A percentile compares a stretch with the other conserved stretches of the same genome.
Conservation (phyloP, 208 protist genomes). For the Leishmania lainsoni region DNA sequence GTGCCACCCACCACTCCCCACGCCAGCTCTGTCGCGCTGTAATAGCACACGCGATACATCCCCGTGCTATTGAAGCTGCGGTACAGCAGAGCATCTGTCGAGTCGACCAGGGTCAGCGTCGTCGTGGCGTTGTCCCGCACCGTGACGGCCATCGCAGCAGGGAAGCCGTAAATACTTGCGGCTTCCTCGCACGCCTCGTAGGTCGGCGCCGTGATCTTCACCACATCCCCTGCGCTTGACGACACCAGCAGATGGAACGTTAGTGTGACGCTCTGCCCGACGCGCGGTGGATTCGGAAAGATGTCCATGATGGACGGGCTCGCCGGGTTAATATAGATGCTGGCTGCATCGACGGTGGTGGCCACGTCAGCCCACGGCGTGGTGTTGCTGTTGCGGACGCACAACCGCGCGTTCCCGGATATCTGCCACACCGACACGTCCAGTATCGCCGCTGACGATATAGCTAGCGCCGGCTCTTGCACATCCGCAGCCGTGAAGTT, state of each 20-base stretch:
- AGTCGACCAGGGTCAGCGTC: slow-evolving; percentile 60
- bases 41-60: slow-evolving; percentile 83
- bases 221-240: slow-evolving; percentile 49
- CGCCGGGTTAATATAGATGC: slow-evolving; percentile 43
- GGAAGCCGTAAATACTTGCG: slow-evolving; percentile 41
- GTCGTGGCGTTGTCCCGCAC: slow-evolving; percentile 46
- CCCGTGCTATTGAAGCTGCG: slow-evolving; percentile 78
- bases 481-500: slow-evolving; percentile 74
- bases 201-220: slow-evolving; percentile 50
- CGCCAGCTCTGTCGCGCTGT: slow-evolving; percentile 52
- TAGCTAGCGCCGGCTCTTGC: slow-evolving; percentile 53
- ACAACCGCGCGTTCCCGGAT: slow-evolving; percentile 61
- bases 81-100: slow-evolving; percentile 68
- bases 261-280: slow-evolving; percentile 86
- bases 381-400: slow-evolving; percentile 37
- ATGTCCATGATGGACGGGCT: slow-evolving; percentile 67
- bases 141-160: slow-evolving; percentile 38
- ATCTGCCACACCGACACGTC: slow-evolving; percentile 73
- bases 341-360: slow-evolving; percentile 33
- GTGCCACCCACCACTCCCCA: slow-evolving; percentile 84
- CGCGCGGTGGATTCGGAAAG: slow-evolving; percentile 73
- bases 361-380: slow-evolving; percentile 70
- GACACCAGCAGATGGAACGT: slow-evolving; percentile 66
- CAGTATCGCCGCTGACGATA: slow-evolving; percentile 48
- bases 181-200: slow-evolving; percentile 56